Conservation (phyloP, 768 basidiomycete species). For the Termitomyces sp. region DNA sequence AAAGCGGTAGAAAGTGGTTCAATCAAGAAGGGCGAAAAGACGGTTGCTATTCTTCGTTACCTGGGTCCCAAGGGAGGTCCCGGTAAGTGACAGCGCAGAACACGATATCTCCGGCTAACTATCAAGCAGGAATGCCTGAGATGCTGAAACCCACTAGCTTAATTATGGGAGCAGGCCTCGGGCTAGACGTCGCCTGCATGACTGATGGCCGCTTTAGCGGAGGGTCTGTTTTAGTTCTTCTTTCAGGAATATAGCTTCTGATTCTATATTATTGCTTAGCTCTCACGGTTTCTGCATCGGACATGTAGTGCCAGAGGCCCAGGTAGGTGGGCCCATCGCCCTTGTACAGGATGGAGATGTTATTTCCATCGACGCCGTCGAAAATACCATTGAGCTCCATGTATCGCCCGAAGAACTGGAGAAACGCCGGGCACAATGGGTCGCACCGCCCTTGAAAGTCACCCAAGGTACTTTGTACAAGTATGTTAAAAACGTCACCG, state of each 20-base stretch:
- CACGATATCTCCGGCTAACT: conserved; percentile 14
- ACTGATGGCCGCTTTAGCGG: conserved; percentile 98
- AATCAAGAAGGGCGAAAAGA: conserved; percentile 95
- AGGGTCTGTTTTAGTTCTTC: conserved; percentile 56
- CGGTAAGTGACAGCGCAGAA: conserved; percentile 45
- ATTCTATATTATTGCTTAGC: conserved; percentile 32
- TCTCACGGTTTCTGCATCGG: conserved; percentile 97
- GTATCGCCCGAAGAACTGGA: conserved; percentile 79
- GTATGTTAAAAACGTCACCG: conserved; percentile 81
- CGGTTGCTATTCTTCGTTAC: conserved; percentile 91
- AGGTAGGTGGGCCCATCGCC: conserved; percentile 90
- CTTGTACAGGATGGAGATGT: conserved; percentile 84
- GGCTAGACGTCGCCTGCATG: conserved; percentile 91
- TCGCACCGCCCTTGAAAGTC: conserved; percentile 80
- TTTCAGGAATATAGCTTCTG: conserved; percentile 9
- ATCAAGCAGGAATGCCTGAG: conserved; percentile 85
- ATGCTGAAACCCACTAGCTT: conserved; percentile 98
- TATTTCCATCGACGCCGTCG: conserved; percentile 83
- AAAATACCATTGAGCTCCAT: conserved; percentile 75
- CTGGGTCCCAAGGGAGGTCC: conserved; percentile 97
- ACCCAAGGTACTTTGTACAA: conserved; percentile 81
- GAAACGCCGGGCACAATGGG: conserved; percentile 67
- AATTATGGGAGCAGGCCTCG: conserved; percentile 98
- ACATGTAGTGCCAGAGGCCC: conserved; percentile 95
- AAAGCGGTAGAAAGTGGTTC: conserved; percentile 82